Evolutionary conservation across 2,329 filamentous ascomycete species (phyloP).

Genomic region (Pseudomassariella vexata): DNA sequence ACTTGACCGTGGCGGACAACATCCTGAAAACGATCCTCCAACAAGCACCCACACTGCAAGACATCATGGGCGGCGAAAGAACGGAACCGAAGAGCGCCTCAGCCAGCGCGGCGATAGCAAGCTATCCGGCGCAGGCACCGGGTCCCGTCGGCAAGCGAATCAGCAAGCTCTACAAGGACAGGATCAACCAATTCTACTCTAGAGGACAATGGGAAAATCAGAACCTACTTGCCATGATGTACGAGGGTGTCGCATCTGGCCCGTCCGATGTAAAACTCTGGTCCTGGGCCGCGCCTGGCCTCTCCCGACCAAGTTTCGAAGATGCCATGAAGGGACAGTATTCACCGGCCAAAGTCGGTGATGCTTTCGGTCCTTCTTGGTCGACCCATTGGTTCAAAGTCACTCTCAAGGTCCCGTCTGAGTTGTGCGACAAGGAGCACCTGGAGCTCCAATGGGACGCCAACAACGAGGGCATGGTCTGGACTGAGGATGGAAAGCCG

Average conservation of each 20-base stretch:
- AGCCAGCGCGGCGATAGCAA: conserved; percentile 19
- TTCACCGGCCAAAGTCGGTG: conserved; percentile 66
- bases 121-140: conserved; percentile 46
- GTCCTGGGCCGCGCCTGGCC: conserved; percentile 77
- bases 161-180: conserved; percentile 75
- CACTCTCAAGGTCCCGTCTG: conserved; percentile 66
- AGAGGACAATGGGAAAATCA: conserved; percentile 71
- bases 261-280: conserved; percentile 75
- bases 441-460: conserved; percentile 97
- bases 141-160: conserved; percentile 72
- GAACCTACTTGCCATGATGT: conserved; percentile 71
- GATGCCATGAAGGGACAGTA: conserved; percentile 75
- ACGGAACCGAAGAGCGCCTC: conserved; percentile 35
- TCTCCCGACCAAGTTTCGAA: conserved; percentile 76
- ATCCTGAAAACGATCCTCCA: not conserved
- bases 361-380: conserved; percentile 89
- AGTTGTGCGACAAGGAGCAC: conserved; percentile 68
- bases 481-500: conserved; percentile 83
- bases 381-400: conserved; percentile 97
- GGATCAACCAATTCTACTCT: conserved; percentile 75
- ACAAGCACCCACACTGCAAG: not conserved
- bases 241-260: conserved; percentile 62
- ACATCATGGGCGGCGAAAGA: conserved; percentile 45
- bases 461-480: conserved; percentile 90
- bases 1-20: not conserved